Base-by-base conservation (phyloP, 768 basidiomycete genomes). In the Hysterangium stoloniferum region DNA sequence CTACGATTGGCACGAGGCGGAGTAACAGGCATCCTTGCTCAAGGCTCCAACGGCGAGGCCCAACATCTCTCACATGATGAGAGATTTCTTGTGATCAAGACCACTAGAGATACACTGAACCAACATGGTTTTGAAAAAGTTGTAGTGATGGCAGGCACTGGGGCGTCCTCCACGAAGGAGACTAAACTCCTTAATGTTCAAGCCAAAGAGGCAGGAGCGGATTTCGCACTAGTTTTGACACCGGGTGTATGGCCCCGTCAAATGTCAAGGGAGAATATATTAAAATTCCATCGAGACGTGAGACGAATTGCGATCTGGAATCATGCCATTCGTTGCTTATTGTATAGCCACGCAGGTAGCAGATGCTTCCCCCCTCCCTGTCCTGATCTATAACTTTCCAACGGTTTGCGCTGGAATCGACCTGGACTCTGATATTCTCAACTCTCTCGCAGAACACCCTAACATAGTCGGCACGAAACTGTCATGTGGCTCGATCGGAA, bases 381-480 rank as follows among this genome's bases (percentile, higher is more conserved):
- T 75, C 6, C 78, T 88, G 77, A 77, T 92, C 44, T 92, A 92
- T 71, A 92, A 92, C 67, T 91, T 90, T 68, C 86, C 89, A 36
- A 73, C 70, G 41, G 86, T 86, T 48, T 84, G 84, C 12, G 82
- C 88, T 1, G 88, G 90, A 12, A 76, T 86, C 54, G 86, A 94
- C 61, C 78, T 94, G 33, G 84, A 89, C 63, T 89, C 87, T 0
- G 88, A 92, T 63, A 74, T 75, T 45, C 75, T 94, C 58, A 71
- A 71, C 44, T 69, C 73, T 15, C 74, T 93, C 29, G 81, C 84
- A 3, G 64, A 75, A 38, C 88, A 90, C 62, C 85, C 85, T 5
- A 91, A 92, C 66, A 87, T 89, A 56, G 84, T 91, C 53, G 90
- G 90, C 52, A 80, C 77, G 45, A 92, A 86, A 66, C 73, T 93